Evolutionary conservation across 495 filamentous ascomycete genomes (phyloP).

Genomic region (Penicillium nucicola): DNA sequence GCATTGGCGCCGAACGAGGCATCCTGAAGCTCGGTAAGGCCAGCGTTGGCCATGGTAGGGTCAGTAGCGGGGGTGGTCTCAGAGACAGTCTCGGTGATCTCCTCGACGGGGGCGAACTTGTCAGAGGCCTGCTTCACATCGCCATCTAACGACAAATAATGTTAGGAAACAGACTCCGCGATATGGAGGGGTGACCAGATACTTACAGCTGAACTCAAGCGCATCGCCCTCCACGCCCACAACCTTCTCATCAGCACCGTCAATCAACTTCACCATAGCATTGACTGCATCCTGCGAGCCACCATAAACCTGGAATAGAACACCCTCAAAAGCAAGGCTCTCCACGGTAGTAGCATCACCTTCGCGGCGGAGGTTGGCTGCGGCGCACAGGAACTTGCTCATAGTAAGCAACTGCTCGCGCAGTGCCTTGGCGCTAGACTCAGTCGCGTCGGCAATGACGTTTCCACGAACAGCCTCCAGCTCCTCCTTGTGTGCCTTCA

Average conservation of each 20-base stretch:
- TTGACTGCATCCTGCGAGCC: constrained; percentile 78
- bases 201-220: constrained; percentile 77
- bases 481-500: constrained; percentile 68
- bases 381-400: constrained; percentile 77
- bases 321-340: constrained; percentile 83
- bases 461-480: constrained; percentile 65
- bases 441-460: constrained; percentile 58
- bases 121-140: constrained; percentile 61
- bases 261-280: constrained; percentile 79
- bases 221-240: constrained; percentile 58
- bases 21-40: constrained; percentile 67
- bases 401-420: constrained; percentile 59
- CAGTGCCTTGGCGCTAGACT: constrained; percentile 50
- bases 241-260: constrained; percentile 73
- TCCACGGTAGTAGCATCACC: constrained; percentile 66
- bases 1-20: constrained; percentile 21
- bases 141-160: constrained; percentile 46
- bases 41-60: constrained; percentile 73
- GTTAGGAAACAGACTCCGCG: constrained; percentile 19
- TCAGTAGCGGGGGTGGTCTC: constrained; percentile 55
- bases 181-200: background rate
- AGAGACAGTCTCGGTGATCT: constrained; percentile 20
- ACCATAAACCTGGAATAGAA: constrained; percentile 83
- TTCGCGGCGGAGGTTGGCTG: constrained; percentile 65
- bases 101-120: constrained; percentile 30